Conservation (phyloP, 352 stramenopile species). For the Globisporangium heterothallicum region DNA sequence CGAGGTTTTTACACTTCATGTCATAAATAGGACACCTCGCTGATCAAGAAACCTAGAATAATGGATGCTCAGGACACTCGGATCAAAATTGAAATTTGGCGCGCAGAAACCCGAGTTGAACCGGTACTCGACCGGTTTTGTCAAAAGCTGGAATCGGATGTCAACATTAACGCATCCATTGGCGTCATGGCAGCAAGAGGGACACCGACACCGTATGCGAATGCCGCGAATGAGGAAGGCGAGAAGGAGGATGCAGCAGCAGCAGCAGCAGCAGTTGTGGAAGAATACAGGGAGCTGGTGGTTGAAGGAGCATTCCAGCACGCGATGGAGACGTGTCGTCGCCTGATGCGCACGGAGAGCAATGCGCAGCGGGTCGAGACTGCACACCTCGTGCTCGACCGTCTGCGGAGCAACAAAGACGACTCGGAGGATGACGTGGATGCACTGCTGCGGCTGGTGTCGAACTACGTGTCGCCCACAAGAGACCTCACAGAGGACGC, state of each 20-base stretch:
- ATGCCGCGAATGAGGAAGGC: neutral
- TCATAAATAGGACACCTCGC: no score
- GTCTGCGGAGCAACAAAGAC: constrained; percentile 37
- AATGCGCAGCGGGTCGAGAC: constrained; percentile 35
- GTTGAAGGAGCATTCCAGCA: constrained; percentile 37
- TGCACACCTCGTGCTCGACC: constrained; percentile 62
- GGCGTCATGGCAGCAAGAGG: no score
- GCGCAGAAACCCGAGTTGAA: no score
- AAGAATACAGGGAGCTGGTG: constrained; percentile 42
- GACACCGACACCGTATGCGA: no score
- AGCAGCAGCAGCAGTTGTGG: constrained; percentile 7
- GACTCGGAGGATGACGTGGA: constrained; percentile 71
- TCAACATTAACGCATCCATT: no score
- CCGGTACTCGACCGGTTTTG: no score
- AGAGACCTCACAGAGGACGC: constrained; percentile 69
- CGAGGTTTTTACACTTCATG: no score
- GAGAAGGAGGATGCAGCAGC: neutral
- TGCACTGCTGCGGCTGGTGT: constrained; percentile 62
- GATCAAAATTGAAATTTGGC: no score
- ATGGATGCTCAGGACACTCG: no score
- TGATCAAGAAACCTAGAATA: no score
- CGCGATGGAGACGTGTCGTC: constrained; percentile 42
- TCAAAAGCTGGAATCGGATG: no score
- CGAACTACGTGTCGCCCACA: constrained; percentile 68
- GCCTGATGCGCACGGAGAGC: constrained; percentile 46